Evolutionary conservation across 257 asterid genomes (phyloP).

Genomic region (Rauvolfia tetraphylla): DNA sequence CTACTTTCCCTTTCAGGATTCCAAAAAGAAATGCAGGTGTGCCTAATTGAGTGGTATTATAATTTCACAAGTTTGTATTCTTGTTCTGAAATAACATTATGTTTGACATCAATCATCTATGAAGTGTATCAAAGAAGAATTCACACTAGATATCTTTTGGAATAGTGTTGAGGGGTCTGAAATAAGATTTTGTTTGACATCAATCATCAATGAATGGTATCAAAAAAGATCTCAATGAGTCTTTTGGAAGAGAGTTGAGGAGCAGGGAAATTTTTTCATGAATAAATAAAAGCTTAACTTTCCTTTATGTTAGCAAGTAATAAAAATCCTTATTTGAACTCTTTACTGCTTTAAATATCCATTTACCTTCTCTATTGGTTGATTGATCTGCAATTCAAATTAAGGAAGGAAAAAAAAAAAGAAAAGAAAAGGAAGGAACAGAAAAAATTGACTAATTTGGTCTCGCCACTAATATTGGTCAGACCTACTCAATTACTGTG

Average conservation of each 20-base stretch:
- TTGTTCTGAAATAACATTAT: too few relatives aligned
- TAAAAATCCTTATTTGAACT: background rate
- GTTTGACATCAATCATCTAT: background rate
- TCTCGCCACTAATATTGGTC: background rate
- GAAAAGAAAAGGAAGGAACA: background rate
- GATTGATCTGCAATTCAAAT: background rate
- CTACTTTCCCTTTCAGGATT: background rate
- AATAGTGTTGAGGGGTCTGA: too few relatives aligned
- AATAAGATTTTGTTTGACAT: too few relatives aligned
- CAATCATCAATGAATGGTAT: too few relatives aligned
- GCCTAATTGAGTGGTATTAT: background rate
- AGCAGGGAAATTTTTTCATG: background rate
- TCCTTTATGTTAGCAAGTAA: background rate
- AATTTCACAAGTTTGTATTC: background rate
- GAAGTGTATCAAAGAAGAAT: background rate
- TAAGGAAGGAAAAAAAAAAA: background rate
- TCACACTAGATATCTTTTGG: background rate
- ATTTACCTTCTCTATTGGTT: background rate
- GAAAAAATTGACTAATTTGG: too few relatives aligned
- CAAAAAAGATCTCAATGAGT: too few relatives aligned
- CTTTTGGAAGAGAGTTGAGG: background rate
- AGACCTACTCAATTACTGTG: background rate
- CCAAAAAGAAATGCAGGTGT: background rate
- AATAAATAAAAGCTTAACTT: background rate
- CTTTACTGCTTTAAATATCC: too few relatives aligned